These are phyloP conservation scores for Byssochlamys sp. DNA, from an alignment of 2,329 filamentous ascomycete species.

Conservation along the genomic window DNA sequence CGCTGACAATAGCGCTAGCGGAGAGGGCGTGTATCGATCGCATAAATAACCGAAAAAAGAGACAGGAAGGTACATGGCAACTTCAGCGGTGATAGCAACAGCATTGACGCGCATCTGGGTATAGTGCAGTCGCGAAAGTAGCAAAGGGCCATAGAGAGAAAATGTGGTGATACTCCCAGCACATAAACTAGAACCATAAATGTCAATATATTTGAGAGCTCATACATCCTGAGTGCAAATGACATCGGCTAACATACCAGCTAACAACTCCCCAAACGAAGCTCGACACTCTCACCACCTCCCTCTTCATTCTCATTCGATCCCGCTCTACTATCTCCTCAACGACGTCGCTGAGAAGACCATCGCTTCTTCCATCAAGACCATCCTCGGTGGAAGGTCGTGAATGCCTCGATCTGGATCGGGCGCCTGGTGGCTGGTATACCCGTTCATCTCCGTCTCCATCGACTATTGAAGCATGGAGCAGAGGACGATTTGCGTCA, in stretches of 20 bases:
- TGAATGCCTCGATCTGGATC: conserved; percentile 11
- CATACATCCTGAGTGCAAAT: not conserved
- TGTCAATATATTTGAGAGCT: conserved; percentile 4
- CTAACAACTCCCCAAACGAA: conserved; percentile 53
- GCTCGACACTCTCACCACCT: conserved; percentile 45
- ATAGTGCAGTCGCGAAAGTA: conserved; percentile 79
- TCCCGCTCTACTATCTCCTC: conserved; percentile 52
- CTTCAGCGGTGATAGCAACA: conserved; percentile 73
- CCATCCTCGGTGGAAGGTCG: conserved; percentile 8
- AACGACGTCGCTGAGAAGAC: conserved; percentile 52
- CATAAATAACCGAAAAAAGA: conserved; percentile 82
- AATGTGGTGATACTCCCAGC: conserved; percentile 88
- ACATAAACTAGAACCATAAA: conserved; percentile 47
- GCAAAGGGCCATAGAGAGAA: conserved; percentile 83
- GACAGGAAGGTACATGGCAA: conserved; percentile 87
- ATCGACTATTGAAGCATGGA: conserved; percentile 10
- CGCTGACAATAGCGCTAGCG: conserved; percentile 63
- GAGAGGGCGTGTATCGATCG: conserved; percentile 73
- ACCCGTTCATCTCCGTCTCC: conserved; percentile 2
- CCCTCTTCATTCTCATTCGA: conserved; percentile 43
- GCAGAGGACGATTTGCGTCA: conserved; percentile 31
- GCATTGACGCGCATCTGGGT: conserved; percentile 86
- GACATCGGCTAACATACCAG: conserved; percentile 33
- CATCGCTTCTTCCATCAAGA: conserved; percentile 29
- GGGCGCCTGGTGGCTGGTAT: not conserved